Evolutionary conservation across 768 basidiomycete genomes (phyloP), one percentile per base, ranked within the genome.

Genomic region (Serendipita indica): DNA sequence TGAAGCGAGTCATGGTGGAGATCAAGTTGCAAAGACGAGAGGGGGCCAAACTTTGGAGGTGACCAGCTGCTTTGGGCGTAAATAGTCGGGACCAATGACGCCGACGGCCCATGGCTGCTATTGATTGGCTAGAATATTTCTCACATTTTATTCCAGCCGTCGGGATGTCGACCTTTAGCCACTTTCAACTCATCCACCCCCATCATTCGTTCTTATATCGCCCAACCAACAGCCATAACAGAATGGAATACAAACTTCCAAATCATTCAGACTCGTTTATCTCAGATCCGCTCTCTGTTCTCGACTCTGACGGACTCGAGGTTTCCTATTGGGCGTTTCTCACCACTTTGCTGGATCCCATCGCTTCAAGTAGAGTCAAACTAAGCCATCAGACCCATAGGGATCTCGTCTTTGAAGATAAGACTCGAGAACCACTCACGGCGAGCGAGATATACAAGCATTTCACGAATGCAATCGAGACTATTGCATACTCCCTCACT

Each of bases 1-100:
- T 35, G 10, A 28, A 69, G 65, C 67, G 63, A 10, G 72, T 68
- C 77, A 78, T 79, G 39, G 37, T n/a, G 58, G 58, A 30, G 32
- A 52, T 54, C 49, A 54, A 54, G 49, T 54, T 54, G 49, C 22
- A 30, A 27, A 32, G 30, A 22, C 20, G 49, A 16, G 20, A 54
- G n/a, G 16, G 16, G 10, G 10, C 49, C 49, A n/a, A 54, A 6
- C 30, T 54, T 43, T n/a, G 41, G 41, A 39, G 18, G 13, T 39
- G 35, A 18, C n/a, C n/a, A 10, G n/a, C 35, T 10, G 35, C n/a
- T n/a, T 54, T 54, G 49, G 49, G 49, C 49, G 49, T 54, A 54
- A 54, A 54, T 54, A 54, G n/a, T n/a, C n/a, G n/a, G n/a, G n/a
- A n/a, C n/a, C n/a, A n/a, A n/a, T n/a, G n/a, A n/a, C n/a, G n/a